Evolutionary conservation across 129 eudicot genomes (phyloP).

Genomic region (Solidago caesia): DNA sequence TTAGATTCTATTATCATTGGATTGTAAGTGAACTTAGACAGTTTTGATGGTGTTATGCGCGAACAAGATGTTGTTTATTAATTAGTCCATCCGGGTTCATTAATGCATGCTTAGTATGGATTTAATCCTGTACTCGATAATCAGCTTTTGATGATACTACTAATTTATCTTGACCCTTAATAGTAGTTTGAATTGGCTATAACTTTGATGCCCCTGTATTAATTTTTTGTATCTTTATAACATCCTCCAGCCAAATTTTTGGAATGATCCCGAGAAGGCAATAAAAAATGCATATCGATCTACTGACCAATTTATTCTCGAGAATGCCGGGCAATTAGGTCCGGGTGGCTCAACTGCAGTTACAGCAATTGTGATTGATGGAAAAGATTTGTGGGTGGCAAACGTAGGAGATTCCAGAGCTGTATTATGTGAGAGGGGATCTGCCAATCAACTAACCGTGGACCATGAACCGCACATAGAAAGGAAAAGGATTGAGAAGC

Average conservation of each 20-base stretch:
- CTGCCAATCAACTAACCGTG: slow-evolving; percentile 69
- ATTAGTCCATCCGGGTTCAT: too few species aligned
- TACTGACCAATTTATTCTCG: slow-evolving; percentile 65
- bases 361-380: slow-evolving; percentile 88
- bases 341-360: slow-evolving; percentile 97
- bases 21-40: background rate
- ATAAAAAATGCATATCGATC: slow-evolving; percentile 67
- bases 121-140: background rate
- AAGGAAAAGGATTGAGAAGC: slow-evolving; percentile 66
- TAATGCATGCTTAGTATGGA: too few species aligned
- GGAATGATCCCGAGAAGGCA: slow-evolving; percentile 67
- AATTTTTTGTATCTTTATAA: slow-evolving; percentile 1
- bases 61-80: too few species aligned
- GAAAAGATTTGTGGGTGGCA: slow-evolving; percentile 80
- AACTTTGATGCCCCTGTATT: background rate
- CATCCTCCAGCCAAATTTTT: slow-evolving; percentile 60
- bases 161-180: too few species aligned
- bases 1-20: background rate
- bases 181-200: background rate
- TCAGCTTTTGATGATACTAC: background rate
- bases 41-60: background rate
- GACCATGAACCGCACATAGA: slow-evolving; percentile 85
- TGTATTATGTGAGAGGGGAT: slow-evolving; percentile 62
- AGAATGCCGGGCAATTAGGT: slow-evolving; percentile 62
- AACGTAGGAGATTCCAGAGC: slow-evolving; percentile 91